These are phyloP conservation scores for Thalassiosira mediterranea DNA, from an alignment of 352 stramenopile genomes.

Conservation along the genomic window DNA sequence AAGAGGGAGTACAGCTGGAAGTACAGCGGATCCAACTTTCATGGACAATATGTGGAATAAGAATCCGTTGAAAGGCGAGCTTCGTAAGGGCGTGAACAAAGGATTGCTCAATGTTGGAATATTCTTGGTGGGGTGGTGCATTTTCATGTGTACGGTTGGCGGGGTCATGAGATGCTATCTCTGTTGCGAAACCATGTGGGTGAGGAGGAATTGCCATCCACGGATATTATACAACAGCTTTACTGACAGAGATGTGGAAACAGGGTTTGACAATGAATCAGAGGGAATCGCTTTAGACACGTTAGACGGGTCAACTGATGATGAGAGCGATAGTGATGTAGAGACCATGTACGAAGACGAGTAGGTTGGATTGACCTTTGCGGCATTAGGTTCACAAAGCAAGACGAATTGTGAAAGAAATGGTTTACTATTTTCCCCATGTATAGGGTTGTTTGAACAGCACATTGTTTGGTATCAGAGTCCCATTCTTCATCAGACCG, in stretches of 20 bases:
- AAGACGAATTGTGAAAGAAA: not conserved
- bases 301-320: not conserved
- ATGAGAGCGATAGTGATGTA: not conserved
- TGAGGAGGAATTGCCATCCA: not conserved
- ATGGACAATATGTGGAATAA: not conserved
- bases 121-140: constrained; percentile 6
- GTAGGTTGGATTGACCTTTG: no score
- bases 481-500: constrained; percentile 50
- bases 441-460: constrained; percentile 19
- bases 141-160: constrained; percentile 8
- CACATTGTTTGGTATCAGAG: constrained; percentile 50
- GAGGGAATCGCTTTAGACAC: constrained; percentile 2
- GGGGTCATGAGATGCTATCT: constrained; percentile 16
- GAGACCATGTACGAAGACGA: no score
- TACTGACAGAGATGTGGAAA: not conserved
- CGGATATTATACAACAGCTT: constrained; percentile 5
- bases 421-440: constrained; percentile 9
- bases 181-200: not conserved
- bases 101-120: constrained; percentile 1
- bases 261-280: not conserved
- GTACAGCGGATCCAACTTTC: not conserved
- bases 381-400: no score
- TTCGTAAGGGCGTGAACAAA: not conserved
- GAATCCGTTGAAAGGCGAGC: not conserved
- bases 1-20: no score